A percentile compares a stretch with the other conserved stretches of the same genome.
phyloP scores from a whole-genome alignment of 78 protist species.

The Dictyostelium firmibasis region DNA sequence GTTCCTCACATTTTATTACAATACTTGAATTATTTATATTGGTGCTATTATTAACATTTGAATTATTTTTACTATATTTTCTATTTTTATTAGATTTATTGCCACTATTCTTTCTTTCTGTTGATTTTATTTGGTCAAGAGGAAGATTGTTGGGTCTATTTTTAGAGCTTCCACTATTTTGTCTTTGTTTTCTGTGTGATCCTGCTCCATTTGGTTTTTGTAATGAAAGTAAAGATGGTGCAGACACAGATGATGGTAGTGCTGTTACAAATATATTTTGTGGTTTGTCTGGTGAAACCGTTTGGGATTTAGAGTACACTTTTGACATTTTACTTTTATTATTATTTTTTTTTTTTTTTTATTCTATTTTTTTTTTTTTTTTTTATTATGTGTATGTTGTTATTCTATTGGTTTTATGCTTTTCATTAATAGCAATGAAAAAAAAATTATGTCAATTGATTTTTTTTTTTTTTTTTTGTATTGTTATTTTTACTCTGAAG shows the following conservation, averaged over 20 bases:
- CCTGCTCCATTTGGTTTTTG: conserved; percentile 19
- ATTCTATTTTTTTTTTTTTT: background rate
- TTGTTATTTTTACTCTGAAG: background rate
- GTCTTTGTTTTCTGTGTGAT: conserved; percentile 14
- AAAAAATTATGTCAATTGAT: background rate
- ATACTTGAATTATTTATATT: background rate
- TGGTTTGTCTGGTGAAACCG: conserved; percentile 36
- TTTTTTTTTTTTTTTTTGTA: background rate
- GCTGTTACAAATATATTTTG: background rate
- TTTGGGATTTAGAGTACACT: conserved; percentile 71
- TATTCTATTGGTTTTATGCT: too few species aligned
- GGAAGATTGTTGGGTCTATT: background rate
- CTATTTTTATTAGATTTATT: background rate
- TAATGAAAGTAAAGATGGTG: conserved; percentile 40
- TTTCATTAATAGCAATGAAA: too few species aligned
- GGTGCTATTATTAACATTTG: background rate
- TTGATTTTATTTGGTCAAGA: background rate
- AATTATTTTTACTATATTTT: background rate
- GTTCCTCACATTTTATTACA: background rate
- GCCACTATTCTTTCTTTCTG: background rate
- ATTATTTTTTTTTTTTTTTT: background rate
- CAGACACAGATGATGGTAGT: conserved; percentile 56
- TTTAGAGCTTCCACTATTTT: conserved; percentile 1
- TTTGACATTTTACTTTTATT: background rate
- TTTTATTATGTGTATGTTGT: too few species aligned